Conservation (phyloP, 345 rosid species). For the Erysimum cheiranthoides region DNA sequence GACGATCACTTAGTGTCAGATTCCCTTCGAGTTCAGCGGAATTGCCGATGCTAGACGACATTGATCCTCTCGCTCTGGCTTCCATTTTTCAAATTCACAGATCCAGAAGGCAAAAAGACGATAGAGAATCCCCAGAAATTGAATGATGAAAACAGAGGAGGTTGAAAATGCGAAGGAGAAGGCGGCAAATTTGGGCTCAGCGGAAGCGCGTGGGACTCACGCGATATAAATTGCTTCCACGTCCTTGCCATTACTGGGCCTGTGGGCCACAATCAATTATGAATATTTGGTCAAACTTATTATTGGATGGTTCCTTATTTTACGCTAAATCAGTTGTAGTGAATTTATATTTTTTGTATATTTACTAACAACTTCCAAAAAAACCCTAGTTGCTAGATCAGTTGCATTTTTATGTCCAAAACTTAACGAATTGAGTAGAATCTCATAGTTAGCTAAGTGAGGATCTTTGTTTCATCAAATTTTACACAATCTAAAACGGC, state of each 20-base stretch:
- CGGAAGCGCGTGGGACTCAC: too few species aligned
- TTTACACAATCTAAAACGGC: neutral
- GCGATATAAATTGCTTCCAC: too few species aligned
- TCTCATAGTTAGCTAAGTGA: neutral
- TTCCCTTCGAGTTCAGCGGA: conserved; percentile 67
- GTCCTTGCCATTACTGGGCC: conserved; percentile 4
- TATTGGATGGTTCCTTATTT: too few species aligned
- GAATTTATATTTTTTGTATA: too few species aligned
- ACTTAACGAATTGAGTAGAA: neutral
- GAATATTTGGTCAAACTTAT: too few species aligned
- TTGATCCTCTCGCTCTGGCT: conserved; percentile 43
- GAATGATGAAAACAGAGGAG: neutral
- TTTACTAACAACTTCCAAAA: too few species aligned
- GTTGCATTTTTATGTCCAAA: neutral
- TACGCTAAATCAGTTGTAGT: too few species aligned
- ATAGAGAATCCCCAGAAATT: neutral
- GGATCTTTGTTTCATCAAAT: neutral
- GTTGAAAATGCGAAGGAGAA: conserved; percentile 20
- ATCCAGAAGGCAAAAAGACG: neutral
- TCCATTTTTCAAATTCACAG: conserved; percentile 34
- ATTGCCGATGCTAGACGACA: conserved; percentile 63
- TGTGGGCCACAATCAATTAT: too few species aligned
- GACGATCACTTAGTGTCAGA: conserved; percentile 73
- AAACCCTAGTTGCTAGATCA: too few species aligned
- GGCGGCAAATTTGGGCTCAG: conserved; percentile 27